Evolutionary conservation across 108 stramenopile species (phyloP).

Genomic region (Conticribra guillardii): DNA sequence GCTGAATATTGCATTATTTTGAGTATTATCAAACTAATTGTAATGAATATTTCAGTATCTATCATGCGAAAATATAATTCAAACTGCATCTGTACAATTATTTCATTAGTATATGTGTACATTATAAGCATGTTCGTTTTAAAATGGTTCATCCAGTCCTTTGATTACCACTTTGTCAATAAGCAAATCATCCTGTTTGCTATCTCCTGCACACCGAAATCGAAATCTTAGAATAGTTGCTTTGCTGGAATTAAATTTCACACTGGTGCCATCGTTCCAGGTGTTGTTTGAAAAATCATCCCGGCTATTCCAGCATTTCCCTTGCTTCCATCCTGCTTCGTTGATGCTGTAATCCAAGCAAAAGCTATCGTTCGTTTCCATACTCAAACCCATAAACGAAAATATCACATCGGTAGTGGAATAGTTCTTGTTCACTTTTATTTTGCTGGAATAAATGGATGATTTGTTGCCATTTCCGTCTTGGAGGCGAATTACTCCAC

Average conservation of each 20-base stretch:
- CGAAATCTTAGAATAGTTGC: not conserved
- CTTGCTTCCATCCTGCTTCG: not conserved
- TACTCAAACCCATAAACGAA: not conserved
- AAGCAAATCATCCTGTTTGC: not conserved
- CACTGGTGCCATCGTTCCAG: conserved; percentile 3
- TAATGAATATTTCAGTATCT: too few relatives aligned
- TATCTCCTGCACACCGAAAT: not conserved
- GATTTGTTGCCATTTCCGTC: not conserved
- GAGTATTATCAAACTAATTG: too few relatives aligned
- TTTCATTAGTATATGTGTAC: too few relatives aligned
- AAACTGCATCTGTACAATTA: too few relatives aligned
- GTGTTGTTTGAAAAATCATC: not conserved
- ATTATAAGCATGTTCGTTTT: too few relatives aligned
- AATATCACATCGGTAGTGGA: not conserved
- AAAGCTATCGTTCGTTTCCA: not conserved
- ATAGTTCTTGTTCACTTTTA: not conserved
- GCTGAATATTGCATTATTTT: too few relatives aligned
- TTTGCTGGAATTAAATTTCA: not conserved
- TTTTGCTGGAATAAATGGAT: not conserved
- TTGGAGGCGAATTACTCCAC: conserved; percentile 9
- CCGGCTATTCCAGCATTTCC: not conserved
- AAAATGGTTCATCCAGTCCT: not conserved
- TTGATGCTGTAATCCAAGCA: conserved; percentile 2
- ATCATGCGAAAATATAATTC: too few relatives aligned
- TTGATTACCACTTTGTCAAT: not conserved